Evolutionary conservation across 2,329 filamentous ascomycete genomes (phyloP), one percentile per base, ranked within the genome.

Genomic region (Neonectria coccinea): DNA sequence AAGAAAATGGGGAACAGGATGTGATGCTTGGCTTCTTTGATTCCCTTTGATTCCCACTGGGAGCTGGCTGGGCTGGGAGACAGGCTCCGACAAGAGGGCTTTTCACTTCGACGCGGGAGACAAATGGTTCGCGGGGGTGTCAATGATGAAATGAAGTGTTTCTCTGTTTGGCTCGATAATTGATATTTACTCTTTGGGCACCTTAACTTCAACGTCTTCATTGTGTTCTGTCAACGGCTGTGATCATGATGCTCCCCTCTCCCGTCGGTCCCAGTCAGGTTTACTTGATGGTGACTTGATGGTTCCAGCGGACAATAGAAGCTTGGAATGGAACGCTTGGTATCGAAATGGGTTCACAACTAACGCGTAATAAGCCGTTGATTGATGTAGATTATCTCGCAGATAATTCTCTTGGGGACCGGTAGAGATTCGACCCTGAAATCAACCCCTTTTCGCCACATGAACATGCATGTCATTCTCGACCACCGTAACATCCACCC

Each of bases 81-180:
- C 65, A 33, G 62, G 54, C 60, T 73, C 54, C 27, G 53, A 52
- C 51, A 50, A 48, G 52, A 62, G 65, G 56, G 56, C 50, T 47
- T 56, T 59, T 51, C 45, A 50, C 29, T 52, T 55, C 51, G 33
- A 55, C 31, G 57, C 51, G 61, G 56, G 59, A 58, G 62, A 65
- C 59, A 60, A 65, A 68, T 48, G 66, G 65, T 62, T 65, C 41
- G 66, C 51, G 61, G 70, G 64, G 66, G 66, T 64, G 42, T 68
- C 67, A 65, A 75, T 72, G 73, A 75, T 66, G 74, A 73, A 70
- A 75, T 70, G 73, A 75, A 68, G 62, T 69, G 68, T 56, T 65
- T 67, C 51, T 68, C 51, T 68, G 66, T 56, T 67, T 62, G 60
- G 53, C 62, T 66, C 54, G 27, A 63, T 54, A 65, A 63, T 63